phyloP scores from a whole-genome alignment of 202 grass and related monocot genomes.

The Tripidium arundinaceum region DNA sequence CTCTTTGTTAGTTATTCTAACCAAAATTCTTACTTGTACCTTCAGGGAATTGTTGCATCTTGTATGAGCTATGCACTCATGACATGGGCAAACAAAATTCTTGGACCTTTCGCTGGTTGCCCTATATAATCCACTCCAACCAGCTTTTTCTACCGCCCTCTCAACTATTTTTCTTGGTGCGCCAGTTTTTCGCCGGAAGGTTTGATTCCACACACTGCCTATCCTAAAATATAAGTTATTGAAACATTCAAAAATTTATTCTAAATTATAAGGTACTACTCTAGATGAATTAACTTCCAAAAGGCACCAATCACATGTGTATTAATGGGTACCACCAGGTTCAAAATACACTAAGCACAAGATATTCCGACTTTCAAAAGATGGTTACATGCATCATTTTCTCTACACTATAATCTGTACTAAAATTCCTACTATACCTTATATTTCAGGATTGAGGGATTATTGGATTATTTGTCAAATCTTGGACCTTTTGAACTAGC shows the following conservation, averaged over 20 bases:
- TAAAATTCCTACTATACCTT: not conserved
- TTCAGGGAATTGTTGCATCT: conserved; percentile 79
- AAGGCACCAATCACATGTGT: not conserved
- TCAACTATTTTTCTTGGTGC: conserved; percentile 87
- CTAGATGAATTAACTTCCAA: not conserved
- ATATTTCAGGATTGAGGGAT: not conserved
- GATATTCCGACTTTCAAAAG: too few species aligned
- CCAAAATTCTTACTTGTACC: conserved; percentile 1
- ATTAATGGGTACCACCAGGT: not conserved
- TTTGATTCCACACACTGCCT: conserved; percentile 2
- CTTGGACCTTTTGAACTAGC: not conserved
- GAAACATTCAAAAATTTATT: not conserved
- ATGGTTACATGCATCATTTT: not conserved
- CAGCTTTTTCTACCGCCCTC: conserved; percentile 68
- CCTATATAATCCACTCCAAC: conserved; percentile 88
- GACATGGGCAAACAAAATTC: conserved; percentile 86
- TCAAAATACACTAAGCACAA: not conserved
- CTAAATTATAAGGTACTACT: not conserved
- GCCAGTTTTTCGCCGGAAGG: conserved; percentile 76
- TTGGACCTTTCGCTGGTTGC: conserved; percentile 69
- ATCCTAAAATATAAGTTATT: not conserved
- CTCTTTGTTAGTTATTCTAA: not conserved
- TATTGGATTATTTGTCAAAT: not conserved
- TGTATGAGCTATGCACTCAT: conserved; percentile 71
- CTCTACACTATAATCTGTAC: not conserved